Conservation (phyloP, 345 rosid species). For the Lepidium didymum region DNA sequence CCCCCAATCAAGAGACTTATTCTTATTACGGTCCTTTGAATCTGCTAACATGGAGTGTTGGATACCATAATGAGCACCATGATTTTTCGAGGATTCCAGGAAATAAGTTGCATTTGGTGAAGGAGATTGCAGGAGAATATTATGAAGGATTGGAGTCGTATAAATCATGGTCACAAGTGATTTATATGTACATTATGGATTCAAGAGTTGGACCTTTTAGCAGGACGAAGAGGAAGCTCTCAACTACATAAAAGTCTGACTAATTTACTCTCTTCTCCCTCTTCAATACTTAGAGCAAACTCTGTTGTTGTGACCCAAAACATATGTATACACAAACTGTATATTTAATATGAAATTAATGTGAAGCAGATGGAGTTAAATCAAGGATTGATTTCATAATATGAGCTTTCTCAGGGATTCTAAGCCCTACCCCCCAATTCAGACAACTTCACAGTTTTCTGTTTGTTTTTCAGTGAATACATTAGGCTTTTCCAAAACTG, state of each 20-base stretch:
- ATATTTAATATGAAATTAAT: no score
- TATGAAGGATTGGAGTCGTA: slow-evolving; percentile 53
- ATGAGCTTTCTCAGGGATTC: not conserved
- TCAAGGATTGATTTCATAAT: not conserved
- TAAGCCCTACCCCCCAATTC: not conserved
- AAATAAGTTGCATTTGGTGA: slow-evolving; percentile 69
- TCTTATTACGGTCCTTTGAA: slow-evolving; percentile 87
- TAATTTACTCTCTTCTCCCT: not conserved
- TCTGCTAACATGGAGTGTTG: slow-evolving; percentile 69
- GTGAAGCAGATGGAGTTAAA: not conserved
- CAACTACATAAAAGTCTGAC: slow-evolving; percentile 16
- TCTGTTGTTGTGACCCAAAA: not conserved
- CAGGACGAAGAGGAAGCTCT: slow-evolving; percentile 73
- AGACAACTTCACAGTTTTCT: not conserved
- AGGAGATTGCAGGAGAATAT: slow-evolving; percentile 77
- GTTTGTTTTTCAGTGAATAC: not conserved
- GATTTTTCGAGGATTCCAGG: slow-evolving; percentile 92
- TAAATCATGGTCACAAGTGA: slow-evolving; percentile 85
- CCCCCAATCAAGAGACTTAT: slow-evolving; percentile 77
- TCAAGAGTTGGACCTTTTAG: slow-evolving; percentile 65
- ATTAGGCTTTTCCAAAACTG: slow-evolving; percentile 13
- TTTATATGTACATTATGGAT: slow-evolving; percentile 76
- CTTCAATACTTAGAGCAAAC: not conserved
- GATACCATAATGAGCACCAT: slow-evolving; percentile 90
- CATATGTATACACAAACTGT: no score